Evolutionary conservation across 345 rosid genomes (phyloP), one percentile per base, ranked within the genome.

Genomic region (Eucalyptus marginata): DNA sequence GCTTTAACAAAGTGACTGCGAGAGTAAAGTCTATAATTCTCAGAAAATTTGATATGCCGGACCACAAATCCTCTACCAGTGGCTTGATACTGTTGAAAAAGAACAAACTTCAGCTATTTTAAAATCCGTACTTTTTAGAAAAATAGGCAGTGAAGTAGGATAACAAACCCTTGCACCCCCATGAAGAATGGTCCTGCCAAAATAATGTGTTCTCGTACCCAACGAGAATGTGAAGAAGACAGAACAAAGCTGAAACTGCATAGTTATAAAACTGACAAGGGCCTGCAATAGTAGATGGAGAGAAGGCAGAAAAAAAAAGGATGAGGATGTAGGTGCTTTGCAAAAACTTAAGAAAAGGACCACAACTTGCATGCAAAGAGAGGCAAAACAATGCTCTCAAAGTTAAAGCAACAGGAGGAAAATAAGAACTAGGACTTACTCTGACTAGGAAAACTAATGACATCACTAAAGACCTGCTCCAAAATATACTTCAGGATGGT

Each of bases 21-120:
- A 56, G 99, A 97, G 88, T 97, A 98, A 14, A 98, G 95, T 87
- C 99, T 94, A 93, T 98, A 98, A 92, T 98, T 97, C 91, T 97
- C 99, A 36, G 99, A 93, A 90, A 97, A 98, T 89, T 93, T 96
- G 86, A 97, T 97, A 91, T 97, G 99, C 86, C 95, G 95, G 86
- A 97, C 99, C 89, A 97, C 99, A 92, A 97, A 97, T 27, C 99
- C 99, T 89, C 99, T 94, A 83, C 99, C 99, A 14, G 99, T 97
- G 84, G 99, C 97, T 95, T 95, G 98, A 88, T 97, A 96, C 99
- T 97, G 95, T 90, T 47, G 90, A 89, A 59, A 90, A 87, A 49
- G 91, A 71, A 89, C 54, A 88, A 10, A 86, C 49, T 76, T 81
- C 81, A 27, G 40, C 68, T 85, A 58, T 90, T 68, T 86, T 89